A percentile compares a stretch with the other conserved stretches of the same genome.
phyloP scores from a whole-genome alignment of 2,329 filamentous ascomycete species.

The Stachybotrys chartarum region DNA sequence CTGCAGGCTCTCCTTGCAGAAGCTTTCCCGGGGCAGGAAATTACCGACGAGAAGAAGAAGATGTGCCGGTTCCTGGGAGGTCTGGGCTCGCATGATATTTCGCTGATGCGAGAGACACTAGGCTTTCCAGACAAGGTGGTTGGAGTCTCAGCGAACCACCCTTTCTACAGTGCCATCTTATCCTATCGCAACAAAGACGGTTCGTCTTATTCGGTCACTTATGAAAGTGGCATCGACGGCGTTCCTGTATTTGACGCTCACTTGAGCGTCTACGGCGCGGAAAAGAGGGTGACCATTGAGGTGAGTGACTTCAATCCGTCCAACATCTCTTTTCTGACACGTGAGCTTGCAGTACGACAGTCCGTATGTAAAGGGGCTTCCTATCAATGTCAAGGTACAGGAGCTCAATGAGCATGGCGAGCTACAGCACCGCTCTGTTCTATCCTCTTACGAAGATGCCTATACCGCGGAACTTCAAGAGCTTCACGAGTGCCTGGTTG shows the following conservation, averaged over 20 bases:
- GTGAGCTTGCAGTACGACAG: constrained; percentile 32
- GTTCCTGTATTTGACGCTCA: constrained; percentile 40
- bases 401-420: constrained; percentile 26
- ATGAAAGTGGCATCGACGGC: constrained; percentile 41
- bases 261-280: constrained; percentile 35
- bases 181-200: neutral
- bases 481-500: constrained; percentile 11
- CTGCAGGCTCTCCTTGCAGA: constrained; percentile 21
- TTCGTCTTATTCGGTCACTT: constrained; percentile 14
- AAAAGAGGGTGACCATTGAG: constrained; percentile 36
- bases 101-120: constrained; percentile 39
- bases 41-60: constrained; percentile 18
- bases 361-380: constrained; percentile 38
- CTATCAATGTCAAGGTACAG: constrained; percentile 28
- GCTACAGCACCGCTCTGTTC: constrained; percentile 23
- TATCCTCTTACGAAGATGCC: constrained; percentile 16
- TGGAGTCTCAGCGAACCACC: neutral
- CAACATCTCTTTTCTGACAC: neutral
- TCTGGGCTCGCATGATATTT: constrained; percentile 44
- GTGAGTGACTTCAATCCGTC: neutral
- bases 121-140: constrained; percentile 11
- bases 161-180: neutral
- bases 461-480: constrained; percentile 16
- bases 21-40: constrained; percentile 20
- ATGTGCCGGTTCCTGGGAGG: constrained; percentile 35